Evolutionary conservation across 1,139 yeast genomes (phyloP), one percentile per base, ranked within the genome.

Genomic region (Protomyces arabidopsidicola): DNA sequence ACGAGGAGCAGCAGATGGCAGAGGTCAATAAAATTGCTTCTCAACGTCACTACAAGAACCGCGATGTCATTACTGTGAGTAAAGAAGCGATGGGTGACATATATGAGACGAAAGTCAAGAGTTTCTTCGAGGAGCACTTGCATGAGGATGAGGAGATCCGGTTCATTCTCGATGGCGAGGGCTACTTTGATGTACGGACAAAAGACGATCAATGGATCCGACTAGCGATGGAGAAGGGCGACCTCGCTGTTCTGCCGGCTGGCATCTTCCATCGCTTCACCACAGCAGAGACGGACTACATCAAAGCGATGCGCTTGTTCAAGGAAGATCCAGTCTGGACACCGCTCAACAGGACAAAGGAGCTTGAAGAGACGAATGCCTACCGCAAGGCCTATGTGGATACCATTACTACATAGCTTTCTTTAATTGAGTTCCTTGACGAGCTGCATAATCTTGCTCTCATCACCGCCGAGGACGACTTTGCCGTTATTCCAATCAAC

Each of bases 141-240:
- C 98, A 93, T 74, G 98, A 93, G 74, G 98, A 93, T 74, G 98
- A 93, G 76, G 98, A 93, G 77, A 93, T 93, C 73, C 80, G 98
- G 68, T 91, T 90, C 75, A 83, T 90, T 65, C 74, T 87, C 36
- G 97, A 87, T 34, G 98, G 98, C 9, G 88, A 85, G 67, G 98
- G 98, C 0, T 93, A 83, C 75, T 93, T 93, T 73, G 98, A 93
- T 72, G 90, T 93, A 9, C 81, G 97, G 68, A 85, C 83, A 72
- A 68, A 74, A 45, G 77, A 81, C 50, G 90, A 87, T 70, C 76
- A 78, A 66, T 93, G 98, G 98, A 81, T 93, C 66, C 82, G 98
- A 67, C 81, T 87, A 66, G 81, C 82, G 68, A 79, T 90, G 64
- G 77, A 73, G 53, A 79, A 82, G 65, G 81, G 85, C 56, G 98